Conservation (phyloP, 768 basidiomycete species). For the Russula vinacea region DNA sequence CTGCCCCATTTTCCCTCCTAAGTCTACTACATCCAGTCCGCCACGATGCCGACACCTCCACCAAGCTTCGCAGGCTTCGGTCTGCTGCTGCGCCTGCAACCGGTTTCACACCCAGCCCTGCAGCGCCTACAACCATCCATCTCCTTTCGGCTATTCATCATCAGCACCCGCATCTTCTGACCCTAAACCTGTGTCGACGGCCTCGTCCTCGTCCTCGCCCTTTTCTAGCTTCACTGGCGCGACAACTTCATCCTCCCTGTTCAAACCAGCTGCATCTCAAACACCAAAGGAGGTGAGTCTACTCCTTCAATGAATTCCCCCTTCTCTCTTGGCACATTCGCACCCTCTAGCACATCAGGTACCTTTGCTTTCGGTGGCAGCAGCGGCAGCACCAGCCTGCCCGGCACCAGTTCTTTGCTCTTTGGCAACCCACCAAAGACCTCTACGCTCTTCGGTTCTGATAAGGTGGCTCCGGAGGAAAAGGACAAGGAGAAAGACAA, state of each 20-base stretch:
- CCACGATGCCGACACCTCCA: conserved; percentile 42
- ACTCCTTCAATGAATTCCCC: conserved; percentile 16
- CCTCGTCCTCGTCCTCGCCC: conserved; percentile 5
- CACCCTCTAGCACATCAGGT: background rate
- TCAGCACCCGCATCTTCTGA: conserved; percentile 11
- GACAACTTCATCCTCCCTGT: background rate
- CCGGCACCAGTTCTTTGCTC: background rate
- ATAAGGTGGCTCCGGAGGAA: conserved; percentile 6
- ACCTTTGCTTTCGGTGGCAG: conserved; percentile 18
- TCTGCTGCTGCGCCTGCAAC: conserved; percentile 35
- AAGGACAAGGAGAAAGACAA: conserved; percentile 16
- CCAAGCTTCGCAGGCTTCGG: conserved; percentile 39
- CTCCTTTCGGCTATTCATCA: conserved; percentile 26
- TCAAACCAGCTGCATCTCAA: conserved; percentile 2
- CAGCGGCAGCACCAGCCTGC: background rate
- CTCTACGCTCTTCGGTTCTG: conserved; percentile 13
- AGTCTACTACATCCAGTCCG: conserved; percentile 11
- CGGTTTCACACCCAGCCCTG: conserved; percentile 29
- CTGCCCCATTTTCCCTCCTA: background rate
- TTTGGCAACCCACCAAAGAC: conserved; percentile 20
- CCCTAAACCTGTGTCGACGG: conserved; percentile 3
- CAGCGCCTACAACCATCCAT: conserved; percentile 21
- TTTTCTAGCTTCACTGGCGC: conserved; percentile 3
- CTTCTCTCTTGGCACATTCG: conserved; percentile 25
- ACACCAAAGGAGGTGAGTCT: conserved; percentile 10